These are phyloP conservation scores for Coniosporium apollinis DNA, from an alignment of 495 filamentous ascomycete genomes.

Conservation along the genomic window DNA sequence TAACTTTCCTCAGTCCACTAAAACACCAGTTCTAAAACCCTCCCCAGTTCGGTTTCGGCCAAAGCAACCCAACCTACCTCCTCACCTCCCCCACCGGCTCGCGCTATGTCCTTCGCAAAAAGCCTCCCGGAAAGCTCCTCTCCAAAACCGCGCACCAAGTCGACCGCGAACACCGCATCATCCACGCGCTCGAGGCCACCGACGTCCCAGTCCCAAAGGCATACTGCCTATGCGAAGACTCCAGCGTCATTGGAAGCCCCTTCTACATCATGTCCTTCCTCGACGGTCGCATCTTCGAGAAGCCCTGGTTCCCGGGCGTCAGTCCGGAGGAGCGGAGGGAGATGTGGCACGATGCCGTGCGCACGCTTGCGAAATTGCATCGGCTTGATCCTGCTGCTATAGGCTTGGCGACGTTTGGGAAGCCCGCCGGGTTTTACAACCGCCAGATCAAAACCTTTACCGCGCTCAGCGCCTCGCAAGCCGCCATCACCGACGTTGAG, in stretches of 20 bases:
- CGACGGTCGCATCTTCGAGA: slow-evolving; percentile 79
- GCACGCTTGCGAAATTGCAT: slow-evolving; percentile 76
- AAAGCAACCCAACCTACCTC: slow-evolving; percentile 93
- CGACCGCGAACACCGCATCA: slow-evolving; percentile 84
- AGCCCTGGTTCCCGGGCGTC: slow-evolving; percentile 66
- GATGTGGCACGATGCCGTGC: slow-evolving; percentile 75
- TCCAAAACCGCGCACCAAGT: slow-evolving; percentile 91
- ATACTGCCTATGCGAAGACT: slow-evolving; percentile 74
- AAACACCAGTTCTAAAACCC: background rate
- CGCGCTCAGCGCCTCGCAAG: slow-evolving; percentile 62
- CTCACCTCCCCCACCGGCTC: slow-evolving; percentile 49
- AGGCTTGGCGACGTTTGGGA: slow-evolving; percentile 57
- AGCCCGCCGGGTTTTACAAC: slow-evolving; percentile 61
- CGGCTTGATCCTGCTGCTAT: slow-evolving; percentile 47
- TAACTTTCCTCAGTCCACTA: background rate
- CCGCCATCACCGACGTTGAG: slow-evolving; percentile 54
- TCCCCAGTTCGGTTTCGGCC: slow-evolving; percentile 86
- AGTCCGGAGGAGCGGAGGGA: slow-evolving; percentile 46
- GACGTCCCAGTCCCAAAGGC: slow-evolving; percentile 77
- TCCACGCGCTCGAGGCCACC: slow-evolving; percentile 61
- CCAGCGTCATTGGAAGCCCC: slow-evolving; percentile 59
- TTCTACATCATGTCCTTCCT: slow-evolving; percentile 97
- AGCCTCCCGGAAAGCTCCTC: slow-evolving; percentile 79
- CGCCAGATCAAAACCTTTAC: slow-evolving; percentile 72
- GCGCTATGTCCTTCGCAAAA: slow-evolving; percentile 82